Percentiles rank a stretch among this genome's conserved stretches.
These are phyloP conservation scores for Forsythia suspensa DNA, from an alignment of 257 asterid species.

Conservation along the genomic window DNA sequence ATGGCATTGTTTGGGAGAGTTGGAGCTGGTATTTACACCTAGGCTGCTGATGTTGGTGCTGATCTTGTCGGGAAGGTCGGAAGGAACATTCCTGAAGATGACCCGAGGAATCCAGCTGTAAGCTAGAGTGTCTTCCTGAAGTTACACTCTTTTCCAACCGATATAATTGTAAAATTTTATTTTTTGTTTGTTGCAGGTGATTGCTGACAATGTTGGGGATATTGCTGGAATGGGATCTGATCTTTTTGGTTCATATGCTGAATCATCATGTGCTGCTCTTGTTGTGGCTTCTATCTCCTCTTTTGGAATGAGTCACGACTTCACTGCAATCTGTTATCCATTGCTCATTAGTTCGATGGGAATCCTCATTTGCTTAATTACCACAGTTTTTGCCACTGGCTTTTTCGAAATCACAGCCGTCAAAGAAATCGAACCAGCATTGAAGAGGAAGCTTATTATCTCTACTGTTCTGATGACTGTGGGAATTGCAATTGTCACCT, in stretches of 20 bases:
- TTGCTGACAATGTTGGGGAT: constrained; percentile 96
- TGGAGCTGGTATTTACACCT: constrained; percentile 67
- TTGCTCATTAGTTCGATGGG: constrained; percentile 86
- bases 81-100: constrained; percentile 61
- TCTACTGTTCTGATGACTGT: constrained; percentile 79
- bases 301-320: constrained; percentile 64
- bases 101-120: constrained; percentile 65
- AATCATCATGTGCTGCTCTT: constrained; percentile 73
- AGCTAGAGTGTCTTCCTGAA: constrained; percentile 14
- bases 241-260: constrained; percentile 70
- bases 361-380: constrained; percentile 74
- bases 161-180: too few species aligned
- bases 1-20: constrained; percentile 96
- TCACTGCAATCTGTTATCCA: constrained; percentile 81
- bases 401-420: constrained; percentile 57
- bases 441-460: constrained; percentile 77
- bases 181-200: constrained; percentile 55
- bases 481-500: constrained; percentile 71
- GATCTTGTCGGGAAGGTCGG: constrained; percentile 62
- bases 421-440: constrained; percentile 60
- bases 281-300: constrained; percentile 71
- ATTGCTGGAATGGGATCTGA: constrained; percentile 93
- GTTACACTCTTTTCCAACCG: too few species aligned
- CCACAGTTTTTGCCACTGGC: constrained; percentile 73
- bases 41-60: constrained; percentile 73